phyloP scores from a whole-genome alignment of 805 yeast genomes.

The Cephaloascus albidus region DNA sequence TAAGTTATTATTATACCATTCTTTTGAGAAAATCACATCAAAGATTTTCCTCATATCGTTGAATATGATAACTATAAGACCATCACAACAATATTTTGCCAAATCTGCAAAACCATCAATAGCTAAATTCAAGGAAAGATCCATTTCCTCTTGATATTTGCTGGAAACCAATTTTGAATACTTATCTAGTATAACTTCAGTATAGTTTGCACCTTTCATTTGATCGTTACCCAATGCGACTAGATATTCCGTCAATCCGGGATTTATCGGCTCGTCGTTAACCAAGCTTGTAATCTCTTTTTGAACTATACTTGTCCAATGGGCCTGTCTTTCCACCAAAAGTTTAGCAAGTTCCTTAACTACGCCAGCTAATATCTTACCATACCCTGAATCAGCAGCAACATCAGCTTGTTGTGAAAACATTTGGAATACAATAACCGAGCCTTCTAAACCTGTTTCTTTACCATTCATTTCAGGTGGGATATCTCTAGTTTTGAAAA shows the following conservation, averaged over 20 bases:
- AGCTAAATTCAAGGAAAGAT: slow-evolving; percentile 47
- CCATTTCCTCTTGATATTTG: slow-evolving; percentile 51
- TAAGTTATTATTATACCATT: slow-evolving; percentile 60
- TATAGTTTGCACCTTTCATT: slow-evolving; percentile 56
- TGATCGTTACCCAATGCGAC: slow-evolving; percentile 83
- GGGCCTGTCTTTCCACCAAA: slow-evolving; percentile 49
- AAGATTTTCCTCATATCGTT: slow-evolving; percentile 64
- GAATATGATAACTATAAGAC: slow-evolving; percentile 50
- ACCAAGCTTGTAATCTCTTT: slow-evolving; percentile 31
- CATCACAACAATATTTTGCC: slow-evolving; percentile 54
- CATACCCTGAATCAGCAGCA: slow-evolving; percentile 78
- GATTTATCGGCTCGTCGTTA: slow-evolving; percentile 15
- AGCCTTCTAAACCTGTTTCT: slow-evolving; percentile 60
- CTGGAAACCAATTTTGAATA: slow-evolving; percentile 59
- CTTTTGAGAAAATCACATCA: slow-evolving; percentile 50
- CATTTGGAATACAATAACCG: slow-evolving; percentile 71
- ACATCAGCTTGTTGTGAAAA: slow-evolving; percentile 85
- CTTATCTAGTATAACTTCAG: slow-evolving; percentile 61
- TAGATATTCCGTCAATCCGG: slow-evolving; percentile 73
- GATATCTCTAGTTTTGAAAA: slow-evolving; percentile 52
- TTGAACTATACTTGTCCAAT: slow-evolving; percentile 50
- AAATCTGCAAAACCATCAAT: slow-evolving; percentile 74
- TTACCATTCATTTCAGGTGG: slow-evolving; percentile 73
- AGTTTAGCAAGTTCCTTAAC: slow-evolving; percentile 60
- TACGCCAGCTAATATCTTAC: slow-evolving; percentile 70